Percentiles rank a stretch among this genome's conserved stretches.
Evolutionary conservation across 2,329 filamentous ascomycete species (phyloP).

Genomic region (Aspergillus oerlinghausenensis): DNA sequence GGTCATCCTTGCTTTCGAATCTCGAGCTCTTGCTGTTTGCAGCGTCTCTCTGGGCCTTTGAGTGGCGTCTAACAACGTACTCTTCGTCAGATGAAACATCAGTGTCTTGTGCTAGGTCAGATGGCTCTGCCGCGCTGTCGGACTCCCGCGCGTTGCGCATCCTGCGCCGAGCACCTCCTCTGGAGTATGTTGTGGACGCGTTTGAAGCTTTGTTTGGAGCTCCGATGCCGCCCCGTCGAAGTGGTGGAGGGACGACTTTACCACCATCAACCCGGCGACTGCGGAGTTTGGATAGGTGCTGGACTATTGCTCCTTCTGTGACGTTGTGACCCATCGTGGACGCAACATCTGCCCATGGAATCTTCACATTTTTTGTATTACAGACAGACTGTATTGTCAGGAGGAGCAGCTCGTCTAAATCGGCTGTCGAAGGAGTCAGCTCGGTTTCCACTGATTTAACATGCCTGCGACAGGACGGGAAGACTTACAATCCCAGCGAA

Average conservation of each 20-base stretch:
- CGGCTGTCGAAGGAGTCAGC: conserved; percentile 25
- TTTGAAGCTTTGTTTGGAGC: conserved; percentile 7
- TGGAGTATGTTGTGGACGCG: not conserved
- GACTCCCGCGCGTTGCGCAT: not conserved
- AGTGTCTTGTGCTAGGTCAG: not conserved
- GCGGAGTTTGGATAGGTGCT: conserved; percentile 45
- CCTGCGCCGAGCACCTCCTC: not conserved
- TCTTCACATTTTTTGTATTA: conserved; percentile 31
- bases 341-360: conserved; percentile 43
- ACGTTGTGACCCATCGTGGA: conserved; percentile 36
- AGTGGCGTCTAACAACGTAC: not conserved
- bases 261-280: conserved; percentile 27
- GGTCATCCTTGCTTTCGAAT: not conserved
- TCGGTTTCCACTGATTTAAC: not conserved
- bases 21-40: not conserved
- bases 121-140: not conserved
- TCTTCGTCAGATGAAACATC: conserved; percentile 7
- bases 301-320: conserved; percentile 42
- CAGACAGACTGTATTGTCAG: conserved; percentile 41
- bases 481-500: conserved; percentile 41
- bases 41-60: not conserved
- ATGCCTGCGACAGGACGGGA: not conserved
- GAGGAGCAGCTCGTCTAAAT: conserved; percentile 41
- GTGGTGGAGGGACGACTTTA: conserved; percentile 36
- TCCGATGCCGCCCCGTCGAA: conserved; percentile 31